Conservation (phyloP, 1,139 yeast species). For the Pichia sp. region DNA sequence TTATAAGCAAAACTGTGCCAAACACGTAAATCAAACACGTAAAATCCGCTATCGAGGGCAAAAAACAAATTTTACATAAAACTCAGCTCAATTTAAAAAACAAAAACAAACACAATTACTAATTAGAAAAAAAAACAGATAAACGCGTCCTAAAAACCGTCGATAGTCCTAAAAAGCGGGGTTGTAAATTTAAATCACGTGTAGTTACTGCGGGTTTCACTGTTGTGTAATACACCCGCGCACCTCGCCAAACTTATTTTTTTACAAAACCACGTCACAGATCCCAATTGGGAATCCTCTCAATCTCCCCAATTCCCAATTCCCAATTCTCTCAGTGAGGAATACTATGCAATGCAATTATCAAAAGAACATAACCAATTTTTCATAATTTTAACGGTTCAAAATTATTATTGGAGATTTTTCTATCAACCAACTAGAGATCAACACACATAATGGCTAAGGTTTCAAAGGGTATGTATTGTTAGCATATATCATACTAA, state of each 20-base stretch:
- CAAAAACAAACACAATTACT: background rate
- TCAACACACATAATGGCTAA: slow-evolving; percentile 43
- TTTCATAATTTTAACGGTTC: background rate
- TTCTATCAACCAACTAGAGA: slow-evolving; percentile 12
- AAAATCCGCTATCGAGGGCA: background rate
- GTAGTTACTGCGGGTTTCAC: background rate
- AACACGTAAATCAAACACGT: background rate
- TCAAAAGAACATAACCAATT: background rate
- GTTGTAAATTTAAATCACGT: background rate
- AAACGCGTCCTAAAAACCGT: background rate
- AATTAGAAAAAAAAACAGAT: background rate
- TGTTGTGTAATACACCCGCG: background rate
- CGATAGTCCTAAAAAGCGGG: background rate
- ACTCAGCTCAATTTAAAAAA: background rate
- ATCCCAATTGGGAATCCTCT: background rate
- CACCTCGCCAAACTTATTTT: background rate
- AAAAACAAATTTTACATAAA: background rate
- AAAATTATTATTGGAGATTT: background rate
- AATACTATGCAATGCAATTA: background rate
- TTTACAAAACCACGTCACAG: background rate
- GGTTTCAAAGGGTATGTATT: slow-evolving; percentile 52
- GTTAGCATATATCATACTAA: background rate
- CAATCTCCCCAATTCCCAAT: background rate
- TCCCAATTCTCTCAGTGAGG: background rate
- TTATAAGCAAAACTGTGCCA: background rate